Evolutionary conservation across 1,284 basidiomycete species (phyloP).

Genomic region (Laetiporus sulphureus): DNA sequence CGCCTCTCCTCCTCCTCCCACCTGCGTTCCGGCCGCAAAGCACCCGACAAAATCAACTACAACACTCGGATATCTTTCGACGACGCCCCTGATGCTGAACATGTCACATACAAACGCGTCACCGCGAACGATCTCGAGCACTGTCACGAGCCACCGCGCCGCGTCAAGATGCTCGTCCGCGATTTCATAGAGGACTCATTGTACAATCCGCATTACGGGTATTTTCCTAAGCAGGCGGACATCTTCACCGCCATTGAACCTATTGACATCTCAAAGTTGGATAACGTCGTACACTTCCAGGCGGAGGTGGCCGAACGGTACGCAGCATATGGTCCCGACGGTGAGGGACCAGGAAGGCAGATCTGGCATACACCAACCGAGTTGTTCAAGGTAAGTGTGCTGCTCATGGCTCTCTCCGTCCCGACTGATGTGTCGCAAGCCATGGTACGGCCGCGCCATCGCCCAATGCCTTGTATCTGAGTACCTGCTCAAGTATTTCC

Average conservation of each 20-base stretch:
- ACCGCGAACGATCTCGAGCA: slow-evolving; percentile 68
- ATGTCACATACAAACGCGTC: slow-evolving; percentile 56
- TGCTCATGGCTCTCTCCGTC: slow-evolving; percentile 2
- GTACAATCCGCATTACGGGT: slow-evolving; percentile 97
- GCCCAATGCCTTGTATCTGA: slow-evolving; percentile 85
- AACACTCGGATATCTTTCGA: slow-evolving; percentile 50
- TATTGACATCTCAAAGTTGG: slow-evolving; percentile 69
- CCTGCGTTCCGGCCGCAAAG: slow-evolving; percentile 5
- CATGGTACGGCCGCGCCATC: slow-evolving; percentile 90
- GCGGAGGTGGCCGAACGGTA: slow-evolving; percentile 76
- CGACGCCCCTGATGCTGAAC: slow-evolving; percentile 40
- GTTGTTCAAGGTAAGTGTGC: slow-evolving; percentile 79
- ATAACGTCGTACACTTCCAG: slow-evolving; percentile 75
- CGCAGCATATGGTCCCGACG: slow-evolving; percentile 57
- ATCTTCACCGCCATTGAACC: slow-evolving; percentile 73
- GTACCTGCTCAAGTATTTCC: slow-evolving; percentile 92
- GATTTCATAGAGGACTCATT: slow-evolving; percentile 97
- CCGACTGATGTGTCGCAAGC: slow-evolving; percentile 40
- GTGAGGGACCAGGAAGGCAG: slow-evolving; percentile 77
- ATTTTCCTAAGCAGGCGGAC: slow-evolving; percentile 88
- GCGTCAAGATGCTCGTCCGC: slow-evolving; percentile 90
- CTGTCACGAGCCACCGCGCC: slow-evolving; percentile 60
- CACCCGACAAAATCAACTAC: slow-evolving; percentile 62
- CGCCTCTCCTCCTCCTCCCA: slow-evolving; percentile 7
- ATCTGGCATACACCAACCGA: slow-evolving; percentile 99